Base-by-base conservation (phyloP, 148 eudicot genomes). In the Chenopodium suecicum region DNA sequence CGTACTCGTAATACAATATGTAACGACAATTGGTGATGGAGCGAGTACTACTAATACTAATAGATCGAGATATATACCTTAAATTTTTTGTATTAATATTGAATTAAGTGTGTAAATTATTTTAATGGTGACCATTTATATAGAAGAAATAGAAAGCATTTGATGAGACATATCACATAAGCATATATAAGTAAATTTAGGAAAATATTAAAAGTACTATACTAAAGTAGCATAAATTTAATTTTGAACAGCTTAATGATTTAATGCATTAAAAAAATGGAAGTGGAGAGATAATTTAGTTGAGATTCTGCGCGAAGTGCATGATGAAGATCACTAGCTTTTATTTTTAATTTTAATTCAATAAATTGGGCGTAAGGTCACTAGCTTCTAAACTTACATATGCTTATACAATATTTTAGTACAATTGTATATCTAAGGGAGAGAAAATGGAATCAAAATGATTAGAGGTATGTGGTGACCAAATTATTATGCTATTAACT, bases 271-370 rank as follows among this genome's bases (percentile, higher is more conserved):
- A 23, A n/a, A 23, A 23, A 41, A 73, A 34, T 56, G 46, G 46
- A 78, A 58, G 29, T 78, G 23, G 63, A 47, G 7, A 31, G 22
- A 83, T 22, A 78, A 29, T 78, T 48, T 64, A 48, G 60, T 46
- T 71, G 16, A 83, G 78, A 78, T 83, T 83, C 73, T 83, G 65
- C 31, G 54, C 17, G 56, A 77, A 58, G 54, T 67, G 19, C 80
- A 76, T 83, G 73, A 83, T 73, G 50, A 82, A 77, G 64, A 75
- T 71, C 78, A 78, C 81, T 20, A 63, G 17, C 62, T 78, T 76
- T 41, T 70, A 12, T 23, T 47, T 67, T 27, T 41, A 41, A 12
- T 23, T 47, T 67, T 47, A 31, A 31, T 34, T 34, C 4, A 11
- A 27, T n/a, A 10, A 74, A 2, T 41, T 46, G 7, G 17, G 19